Base-by-base conservation (phyloP, 345 rosid genomes). In the Linum tenue region DNA sequence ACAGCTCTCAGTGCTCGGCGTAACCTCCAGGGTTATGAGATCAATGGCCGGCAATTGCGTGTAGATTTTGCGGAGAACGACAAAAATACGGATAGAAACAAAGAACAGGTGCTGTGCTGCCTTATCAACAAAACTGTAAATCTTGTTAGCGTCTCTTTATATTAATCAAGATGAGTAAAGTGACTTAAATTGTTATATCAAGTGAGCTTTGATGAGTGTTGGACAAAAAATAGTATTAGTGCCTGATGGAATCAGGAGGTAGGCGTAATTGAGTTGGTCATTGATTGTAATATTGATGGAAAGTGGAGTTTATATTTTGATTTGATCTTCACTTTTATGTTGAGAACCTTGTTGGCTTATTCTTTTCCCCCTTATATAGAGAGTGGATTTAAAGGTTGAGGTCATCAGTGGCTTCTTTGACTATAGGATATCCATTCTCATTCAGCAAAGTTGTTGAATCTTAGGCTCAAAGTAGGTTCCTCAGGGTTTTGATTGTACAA, bases 31-130 rank as follows among this genome's bases (percentile, higher is more conserved):
- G 92, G 96, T 68, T 90, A 88, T 50, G 89, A 84, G 75, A 88
- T 94, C 67, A 90, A 94, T 79, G 99, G 99, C 12, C 79, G 99
- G 77, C 97, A 94, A 17, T 72, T 94, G 64, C 90, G 99, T 69
- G 97, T 94, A 69, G 97, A 90, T 88, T 94, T 94, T 72, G 97
- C 99, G 22, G 99, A 94, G 82, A 94, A 94, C 82, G 97, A 94
- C 74, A 94, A 90, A 82, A 90, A 90, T 56, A 73, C 85, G 63
- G 97, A 85, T 67, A 84, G 83, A 74, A 81, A 81, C 64, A 81
- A 86, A 59, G 96, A 88, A 66, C 97, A 86, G 89, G 95, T 88
- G 64, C 61, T 44, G 60, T 16, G 0, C 60, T 37, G 3, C 63
- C 37, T 62, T 9, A 12, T 22, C 37, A 38, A 53, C 64, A 64